Conservation (phyloP, 2,329 filamentous ascomycete species). For the Ceratocystis lukuohia region DNA sequence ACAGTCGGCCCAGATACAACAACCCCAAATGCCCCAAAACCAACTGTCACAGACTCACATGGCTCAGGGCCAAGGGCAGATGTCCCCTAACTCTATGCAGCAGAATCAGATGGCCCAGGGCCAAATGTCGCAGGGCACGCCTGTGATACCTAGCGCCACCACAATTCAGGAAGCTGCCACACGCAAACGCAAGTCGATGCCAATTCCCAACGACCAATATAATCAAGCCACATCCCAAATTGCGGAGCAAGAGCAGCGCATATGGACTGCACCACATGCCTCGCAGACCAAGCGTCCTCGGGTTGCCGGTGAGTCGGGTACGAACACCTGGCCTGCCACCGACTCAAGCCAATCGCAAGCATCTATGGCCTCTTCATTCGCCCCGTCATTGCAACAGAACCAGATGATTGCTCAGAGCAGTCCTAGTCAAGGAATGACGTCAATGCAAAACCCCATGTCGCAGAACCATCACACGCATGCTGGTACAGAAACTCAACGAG, state of each 20-base stretch:
- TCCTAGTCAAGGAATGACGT: conserved; percentile 7
- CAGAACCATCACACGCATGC: conserved; percentile 15
- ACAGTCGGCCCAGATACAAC: conserved; percentile 12
- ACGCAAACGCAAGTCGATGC: conserved; percentile 19
- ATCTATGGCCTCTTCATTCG: conserved; percentile 12
- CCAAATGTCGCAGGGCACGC: conserved; percentile 10
- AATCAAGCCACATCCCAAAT: conserved; percentile 13
- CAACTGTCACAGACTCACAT: conserved; percentile 5
- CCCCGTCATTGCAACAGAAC: conserved; percentile 15
- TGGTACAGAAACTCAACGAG: conserved; percentile 10
- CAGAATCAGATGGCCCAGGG: conserved; percentile 10
- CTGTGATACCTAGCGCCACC: conserved; percentile 4
- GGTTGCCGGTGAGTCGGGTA: conserved; percentile 13
- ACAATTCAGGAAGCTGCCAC: conserved; percentile 13
- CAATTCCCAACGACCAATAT: conserved; percentile 14
- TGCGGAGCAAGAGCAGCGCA: conserved; percentile 9
- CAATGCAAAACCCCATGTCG: conserved; percentile 11
- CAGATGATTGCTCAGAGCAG: conserved; percentile 17
- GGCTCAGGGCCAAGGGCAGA: conserved; percentile 10
- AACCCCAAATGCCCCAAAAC: conserved; percentile 6
- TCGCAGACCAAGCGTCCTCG: conserved; percentile 17
- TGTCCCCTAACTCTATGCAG: not conserved
- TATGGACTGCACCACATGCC: conserved; percentile 6
- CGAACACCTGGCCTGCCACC: conserved; percentile 7
- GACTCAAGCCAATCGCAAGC: conserved; percentile 11